Base-by-base conservation (phyloP, 495 filamentous ascomycete species). In the Podospora sp. region DNA sequence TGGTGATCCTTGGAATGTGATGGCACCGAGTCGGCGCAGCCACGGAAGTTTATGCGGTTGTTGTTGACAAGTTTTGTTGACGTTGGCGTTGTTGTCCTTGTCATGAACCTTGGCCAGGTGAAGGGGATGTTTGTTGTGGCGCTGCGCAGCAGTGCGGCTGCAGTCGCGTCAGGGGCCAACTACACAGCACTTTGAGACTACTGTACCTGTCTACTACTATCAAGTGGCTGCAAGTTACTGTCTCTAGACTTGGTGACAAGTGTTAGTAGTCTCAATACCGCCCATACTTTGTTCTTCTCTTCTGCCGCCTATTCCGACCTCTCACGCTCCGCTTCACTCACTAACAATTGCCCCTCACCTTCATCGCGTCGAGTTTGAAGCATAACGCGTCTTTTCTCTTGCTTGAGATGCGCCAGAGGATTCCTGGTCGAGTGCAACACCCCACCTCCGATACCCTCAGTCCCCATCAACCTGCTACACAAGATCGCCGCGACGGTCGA, bases 381-480 rank as follows among this genome's bases (percentile, higher is more conserved):
- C 40, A 46, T 46, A 46, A 46, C 40, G 40, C 40, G 40, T 14
- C 40, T 12, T 14, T 12, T 46, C 16, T 46, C 40, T 11, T 46
- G 40, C 40, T 46, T 12, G 40, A 14, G 40, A 46, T 46, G 40
- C 40, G 5, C 11, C 11, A 2, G 40, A 46, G 40, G 40, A 46
- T 55, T n/a, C 52, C 58, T 35, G 58, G 58, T 60, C 60, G 46
- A 50, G 0, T 16, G 46, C 36, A 29, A 27, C 16, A 18, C 60
- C 22, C 40, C 52, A 55, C 52, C 7, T 2, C 9, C 4, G 2
- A 21, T 22, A 14, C 0, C 11, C 26, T 60, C 18, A 9, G 14
- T 7, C 33, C 61, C 61, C 61, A 63, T 63, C 61, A 63, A 63
- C 21, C 49, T 63, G 40, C 21, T 21, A 63, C 49, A 63, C 61